phyloP scores from a whole-genome alignment of 2,329 filamentous ascomycete genomes.

The Diaporthe vexans region DNA sequence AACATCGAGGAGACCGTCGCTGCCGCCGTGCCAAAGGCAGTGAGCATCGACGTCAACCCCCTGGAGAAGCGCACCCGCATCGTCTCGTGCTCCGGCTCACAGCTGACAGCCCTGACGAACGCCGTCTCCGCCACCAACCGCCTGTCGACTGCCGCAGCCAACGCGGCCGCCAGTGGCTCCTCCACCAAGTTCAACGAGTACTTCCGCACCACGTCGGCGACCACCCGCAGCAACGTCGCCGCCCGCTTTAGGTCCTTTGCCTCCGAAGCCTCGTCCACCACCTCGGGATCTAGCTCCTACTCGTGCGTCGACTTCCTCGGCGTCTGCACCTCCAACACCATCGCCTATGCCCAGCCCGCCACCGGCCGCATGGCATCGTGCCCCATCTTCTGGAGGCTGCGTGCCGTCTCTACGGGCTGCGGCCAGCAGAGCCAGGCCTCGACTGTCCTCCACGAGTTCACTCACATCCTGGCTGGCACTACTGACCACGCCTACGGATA shows the following conservation, averaged over 20 bases:
- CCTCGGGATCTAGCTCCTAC: conserved; percentile 19
- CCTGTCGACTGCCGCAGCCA: conserved; percentile 12
- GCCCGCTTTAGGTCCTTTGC: conserved; percentile 17
- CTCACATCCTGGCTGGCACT: conserved; percentile 18
- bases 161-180: conserved; percentile 17
- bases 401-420: background rate
- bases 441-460: conserved; percentile 36
- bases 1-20: conserved; percentile 20
- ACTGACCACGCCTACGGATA: conserved; percentile 29
- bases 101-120: conserved; percentile 28
- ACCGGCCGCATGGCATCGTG: conserved; percentile 30
- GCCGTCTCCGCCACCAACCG: conserved; percentile 18
- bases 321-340: conserved; percentile 20
- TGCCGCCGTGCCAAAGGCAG: conserved; percentile 26
- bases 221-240: conserved; percentile 30
- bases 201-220: conserved; percentile 29
- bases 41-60: background rate
- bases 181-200: conserved; percentile 35
- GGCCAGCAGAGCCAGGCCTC: conserved; percentile 32
- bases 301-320: conserved; percentile 34
- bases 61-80: conserved; percentile 28
- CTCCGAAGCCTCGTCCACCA: conserved; percentile 20
- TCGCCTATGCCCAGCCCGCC: conserved; percentile 33
- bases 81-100: conserved; percentile 32
- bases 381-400: conserved; percentile 30